Evolutionary conservation across 2,329 filamentous ascomycete species (phyloP).

Genomic region (Fusarium ramigenum): DNA sequence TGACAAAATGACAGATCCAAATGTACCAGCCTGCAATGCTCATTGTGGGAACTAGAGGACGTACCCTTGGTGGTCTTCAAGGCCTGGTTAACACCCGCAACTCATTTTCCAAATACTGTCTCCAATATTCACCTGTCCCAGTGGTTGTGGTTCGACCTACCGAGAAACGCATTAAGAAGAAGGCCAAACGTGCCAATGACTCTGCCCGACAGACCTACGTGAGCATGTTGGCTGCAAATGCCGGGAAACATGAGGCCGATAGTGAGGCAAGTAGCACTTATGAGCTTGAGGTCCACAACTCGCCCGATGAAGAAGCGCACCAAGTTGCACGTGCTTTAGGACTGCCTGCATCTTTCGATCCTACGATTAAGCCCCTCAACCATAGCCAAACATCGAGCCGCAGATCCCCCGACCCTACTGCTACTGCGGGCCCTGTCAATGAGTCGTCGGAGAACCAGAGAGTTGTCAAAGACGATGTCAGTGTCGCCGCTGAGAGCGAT

Average conservation of each 20-base stretch:
- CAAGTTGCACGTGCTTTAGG: constrained; percentile 71
- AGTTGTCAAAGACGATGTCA: constrained; percentile 42
- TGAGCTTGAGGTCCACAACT: constrained; percentile 64
- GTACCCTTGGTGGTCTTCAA: constrained; percentile 86
- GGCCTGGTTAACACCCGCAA: constrained; percentile 80
- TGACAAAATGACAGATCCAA: constrained; percentile 70
- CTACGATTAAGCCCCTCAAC: constrained; percentile 67
- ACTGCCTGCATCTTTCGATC: constrained; percentile 69
- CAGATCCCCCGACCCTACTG: constrained; percentile 29
- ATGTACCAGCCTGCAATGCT: constrained; percentile 92
- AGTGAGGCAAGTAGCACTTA: constrained; percentile 62
- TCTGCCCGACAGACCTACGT: constrained; percentile 79
- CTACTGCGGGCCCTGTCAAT: constrained; percentile 5
- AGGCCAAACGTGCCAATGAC: constrained; percentile 83
- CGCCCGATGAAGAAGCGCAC: constrained; percentile 70
- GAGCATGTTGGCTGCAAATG: constrained; percentile 74
- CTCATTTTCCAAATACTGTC: constrained; percentile 92
- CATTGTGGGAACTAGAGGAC: constrained; percentile 87
- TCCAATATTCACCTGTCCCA: constrained; percentile 92
- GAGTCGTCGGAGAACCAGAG: constrained; percentile 34
- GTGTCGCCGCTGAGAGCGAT: constrained; percentile 50
- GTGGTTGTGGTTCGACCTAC: constrained; percentile 91
- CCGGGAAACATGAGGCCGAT: constrained; percentile 67
- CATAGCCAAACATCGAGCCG: constrained; percentile 27
- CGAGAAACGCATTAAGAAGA: constrained; percentile 89